Percentiles rank a stretch among this genome's conserved stretches.
phyloP scores from a whole-genome alignment of 2,329 filamentous ascomycete genomes.

The Moelleriella libera region DNA sequence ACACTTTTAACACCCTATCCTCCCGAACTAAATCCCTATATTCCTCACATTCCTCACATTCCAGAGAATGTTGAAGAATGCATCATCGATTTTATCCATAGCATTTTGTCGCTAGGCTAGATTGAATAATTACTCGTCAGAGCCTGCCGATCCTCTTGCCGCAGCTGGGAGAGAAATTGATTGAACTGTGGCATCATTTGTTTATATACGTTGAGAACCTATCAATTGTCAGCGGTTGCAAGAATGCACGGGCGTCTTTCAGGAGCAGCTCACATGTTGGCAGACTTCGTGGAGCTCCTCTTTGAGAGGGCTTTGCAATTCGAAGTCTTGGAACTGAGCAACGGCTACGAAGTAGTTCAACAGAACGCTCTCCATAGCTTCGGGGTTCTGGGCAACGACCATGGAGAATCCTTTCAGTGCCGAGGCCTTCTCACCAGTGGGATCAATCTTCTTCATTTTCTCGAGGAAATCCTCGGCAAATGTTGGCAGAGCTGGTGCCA shows the following conservation, averaged over 20 bases:
- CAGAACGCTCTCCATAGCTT: constrained; percentile 80
- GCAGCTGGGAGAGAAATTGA: constrained; percentile 37
- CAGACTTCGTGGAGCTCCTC: constrained; percentile 59
- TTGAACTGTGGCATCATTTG: constrained; percentile 45
- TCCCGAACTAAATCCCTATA: too few species aligned
- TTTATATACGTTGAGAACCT: constrained; percentile 41
- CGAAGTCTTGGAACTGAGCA: constrained; percentile 58
- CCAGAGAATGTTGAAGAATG: too few species aligned
- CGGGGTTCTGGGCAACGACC: constrained; percentile 73
- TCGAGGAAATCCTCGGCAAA: constrained; percentile 74
- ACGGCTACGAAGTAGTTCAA: constrained; percentile 74
- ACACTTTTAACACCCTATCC: too few species aligned
- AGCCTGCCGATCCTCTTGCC: constrained; percentile 32
- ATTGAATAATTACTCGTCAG: constrained; percentile 34
- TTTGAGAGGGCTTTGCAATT: constrained; percentile 44
- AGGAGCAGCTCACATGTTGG: constrained; percentile 47
- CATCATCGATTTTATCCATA: not conserved
- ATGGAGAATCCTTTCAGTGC: constrained; percentile 84
- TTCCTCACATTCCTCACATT: too few species aligned
- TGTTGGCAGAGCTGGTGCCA: constrained; percentile 65
- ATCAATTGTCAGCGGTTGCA: not conserved
- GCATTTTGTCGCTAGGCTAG: constrained; percentile 4
- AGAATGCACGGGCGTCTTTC: too few species aligned
- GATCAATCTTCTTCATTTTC: constrained; percentile 71
- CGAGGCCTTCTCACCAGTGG: constrained; percentile 87